Evolutionary conservation across 495 filamentous ascomycete genomes (phyloP).

Genomic region (Penicillium waksmanii): DNA sequence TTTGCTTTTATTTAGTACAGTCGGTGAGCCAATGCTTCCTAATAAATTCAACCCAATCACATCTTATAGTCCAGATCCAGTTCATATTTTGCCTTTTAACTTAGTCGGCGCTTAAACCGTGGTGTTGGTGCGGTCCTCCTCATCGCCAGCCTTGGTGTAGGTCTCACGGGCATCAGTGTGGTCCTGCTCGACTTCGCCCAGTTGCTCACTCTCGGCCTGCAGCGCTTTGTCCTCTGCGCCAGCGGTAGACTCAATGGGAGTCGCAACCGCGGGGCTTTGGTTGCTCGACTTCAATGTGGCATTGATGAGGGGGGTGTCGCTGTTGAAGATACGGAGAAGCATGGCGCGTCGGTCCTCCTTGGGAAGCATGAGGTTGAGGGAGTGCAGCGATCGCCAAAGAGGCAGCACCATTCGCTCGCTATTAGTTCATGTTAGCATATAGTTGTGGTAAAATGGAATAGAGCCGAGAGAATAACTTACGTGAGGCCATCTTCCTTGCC

Average conservation of each 20-base stretch:
- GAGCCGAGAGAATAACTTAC: slow-evolving; percentile 36
- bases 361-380: slow-evolving; percentile 92
- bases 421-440: slow-evolving; percentile 21
- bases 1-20: slow-evolving; percentile 22
- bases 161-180: slow-evolving; percentile 42
- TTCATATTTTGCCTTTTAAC: neutral
- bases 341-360: slow-evolving; percentile 95
- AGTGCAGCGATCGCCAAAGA: slow-evolving; percentile 85
- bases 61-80: slow-evolving; percentile 8
- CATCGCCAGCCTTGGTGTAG: slow-evolving; percentile 43
- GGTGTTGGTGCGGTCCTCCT: slow-evolving; percentile 49
- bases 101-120: slow-evolving; percentile 35
- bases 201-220: slow-evolving; percentile 39
- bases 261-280: slow-evolving; percentile 23
- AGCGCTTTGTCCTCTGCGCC: slow-evolving; percentile 43
- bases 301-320: slow-evolving; percentile 68
- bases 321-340: slow-evolving; percentile 88
- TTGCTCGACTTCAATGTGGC: slow-evolving; percentile 46
- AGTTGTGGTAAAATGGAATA: neutral
- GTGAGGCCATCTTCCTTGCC: slow-evolving; percentile 69
- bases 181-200: slow-evolving; percentile 46
- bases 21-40: slow-evolving; percentile 2
- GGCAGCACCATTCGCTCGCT: slow-evolving; percentile 84
- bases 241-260: slow-evolving; percentile 25
- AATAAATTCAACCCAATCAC: slow-evolving; percentile 2